Evolutionary conservation across 495 filamentous ascomycete genomes (phyloP), one percentile per base, ranked within the genome.

Genomic region (Staphylotrichum longicolle): DNA sequence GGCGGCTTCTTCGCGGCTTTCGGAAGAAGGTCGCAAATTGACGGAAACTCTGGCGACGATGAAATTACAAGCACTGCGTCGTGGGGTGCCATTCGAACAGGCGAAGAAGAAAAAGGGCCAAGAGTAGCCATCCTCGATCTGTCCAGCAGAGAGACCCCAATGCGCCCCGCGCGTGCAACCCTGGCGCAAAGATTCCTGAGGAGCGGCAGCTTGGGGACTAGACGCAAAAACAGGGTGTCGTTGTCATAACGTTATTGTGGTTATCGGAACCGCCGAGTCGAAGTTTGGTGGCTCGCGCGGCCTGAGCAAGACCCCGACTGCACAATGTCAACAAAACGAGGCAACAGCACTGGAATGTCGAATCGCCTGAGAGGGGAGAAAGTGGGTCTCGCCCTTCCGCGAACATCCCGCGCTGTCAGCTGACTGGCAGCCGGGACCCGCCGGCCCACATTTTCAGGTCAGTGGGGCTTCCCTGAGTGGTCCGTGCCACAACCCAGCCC

Each of bases 31-130:
- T 81, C 75, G 50, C 63, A 60, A 6, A 80, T 67, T 3, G 77
- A 74, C 10, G 80, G 80, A 1, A 82, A 63, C 30, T 71, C 74
- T 8, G 78, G 77, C 1, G 79, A 82, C 9, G 81, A 83, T 0
- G 80, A 81, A 3, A 74, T 74, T 39, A 80, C 46, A 30, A 72
- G 44, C 39, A 70, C 51, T 7, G 70, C 60, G 7, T 69, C 60
- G 33, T 70, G 60, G 3, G 56, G 60, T 33, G 61, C 34, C 63
- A 67, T 66, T 47, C 64, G 60, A 5, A 63, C 57, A 0, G 77
- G 77, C 44, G 80, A 77, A 12, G 75, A 74, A 50, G 70, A 55
- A n/a, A 75, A 63, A 20, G 72, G 30, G 11, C 76, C 66, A 37
- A 65, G 47, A 4, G 74, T 49, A 33, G 77, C 75, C 75, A 81